These are phyloP conservation scores for Groenewaldozyma tartarivorans DNA, from an alignment of 805 yeast species.

Conservation along the genomic window DNA sequence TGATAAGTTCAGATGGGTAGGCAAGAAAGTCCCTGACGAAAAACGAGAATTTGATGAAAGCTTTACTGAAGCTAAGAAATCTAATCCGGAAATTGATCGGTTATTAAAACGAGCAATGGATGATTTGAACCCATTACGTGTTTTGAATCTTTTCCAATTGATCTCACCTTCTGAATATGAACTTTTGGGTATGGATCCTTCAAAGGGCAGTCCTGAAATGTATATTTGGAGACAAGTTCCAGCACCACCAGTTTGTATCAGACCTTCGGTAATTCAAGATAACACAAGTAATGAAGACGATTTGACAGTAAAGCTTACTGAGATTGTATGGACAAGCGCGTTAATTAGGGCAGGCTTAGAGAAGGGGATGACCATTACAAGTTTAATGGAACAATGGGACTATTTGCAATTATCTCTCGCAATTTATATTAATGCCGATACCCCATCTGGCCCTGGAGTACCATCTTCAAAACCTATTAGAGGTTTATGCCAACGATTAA, in stretches of 20 bases:
- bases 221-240: slow-evolving; percentile 96
- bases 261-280: slow-evolving; percentile 96
- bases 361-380: slow-evolving; percentile 86
- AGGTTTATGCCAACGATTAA: slow-evolving; percentile 93
- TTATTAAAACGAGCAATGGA: slow-evolving; percentile 82
- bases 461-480: slow-evolving; percentile 64
- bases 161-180: slow-evolving; percentile 85
- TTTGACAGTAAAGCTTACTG: slow-evolving; percentile 88
- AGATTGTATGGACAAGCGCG: slow-evolving; percentile 94
- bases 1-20: slow-evolving; percentile 92
- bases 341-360: slow-evolving; percentile 90
- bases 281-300: slow-evolving; percentile 95
- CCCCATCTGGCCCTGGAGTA: slow-evolving; percentile 50
- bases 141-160: slow-evolving; percentile 77
- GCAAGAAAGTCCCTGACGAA: slow-evolving; percentile 80
- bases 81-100: slow-evolving; percentile 82
- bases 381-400: slow-evolving; percentile 98
- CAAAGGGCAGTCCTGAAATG: slow-evolving; percentile 88
- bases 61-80: slow-evolving; percentile 59
- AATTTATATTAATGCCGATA: slow-evolving; percentile 93
- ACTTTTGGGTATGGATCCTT: slow-evolving; percentile 79
- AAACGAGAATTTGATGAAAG: slow-evolving; percentile 82
- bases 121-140: slow-evolving; percentile 88
- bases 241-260: slow-evolving; percentile 97
- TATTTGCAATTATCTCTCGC: slow-evolving; percentile 91